These are phyloP conservation scores for Mycosarcoma maydis DNA, from an alignment of 1,284 basidiomycete genomes.

Conservation along the genomic window DNA sequence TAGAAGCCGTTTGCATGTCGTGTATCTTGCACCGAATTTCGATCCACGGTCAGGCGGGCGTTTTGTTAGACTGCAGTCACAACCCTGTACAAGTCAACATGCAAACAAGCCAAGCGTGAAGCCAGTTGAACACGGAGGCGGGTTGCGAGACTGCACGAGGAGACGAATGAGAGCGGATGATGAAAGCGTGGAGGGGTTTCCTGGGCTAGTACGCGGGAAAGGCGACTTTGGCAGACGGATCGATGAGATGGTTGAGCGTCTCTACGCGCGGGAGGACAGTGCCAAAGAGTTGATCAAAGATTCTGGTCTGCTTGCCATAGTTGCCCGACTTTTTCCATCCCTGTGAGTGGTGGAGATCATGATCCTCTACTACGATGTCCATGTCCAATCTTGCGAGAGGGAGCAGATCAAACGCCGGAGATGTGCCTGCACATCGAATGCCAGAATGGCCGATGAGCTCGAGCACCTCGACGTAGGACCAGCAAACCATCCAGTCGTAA, in stretches of 20 bases:
- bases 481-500: constrained; percentile 42
- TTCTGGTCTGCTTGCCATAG: constrained; percentile 62
- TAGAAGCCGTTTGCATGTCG: no score
- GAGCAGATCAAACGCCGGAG: constrained; percentile 28
- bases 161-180: no score
- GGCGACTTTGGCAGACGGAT: no score
- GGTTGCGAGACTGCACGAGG: no score
- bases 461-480: constrained; percentile 40
- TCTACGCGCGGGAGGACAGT: constrained; percentile 53
- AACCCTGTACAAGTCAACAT: no score
- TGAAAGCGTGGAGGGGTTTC: no score
- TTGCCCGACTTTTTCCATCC: constrained; percentile 53
- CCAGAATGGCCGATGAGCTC: constrained; percentile 58
- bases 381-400: constrained; percentile 36
- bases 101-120: no score
- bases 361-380: constrained; percentile 63
- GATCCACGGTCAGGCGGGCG: no score
- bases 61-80: no score
- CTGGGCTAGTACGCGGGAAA: no score
- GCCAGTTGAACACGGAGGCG: no score
- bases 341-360: constrained; percentile 61
- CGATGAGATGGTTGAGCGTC: constrained; percentile 24
- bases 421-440: constrained; percentile 42
- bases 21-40: no score
- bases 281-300: constrained; percentile 61